Conservation (phyloP, 176 grass and related monocot genomes). For the Hordeum vulgare region MorexV3_pseudomolecules_assembly NC_058523.1:448078067-448078566, state of each 20-base stretch:
- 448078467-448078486: not conserved
- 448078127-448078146: too few relatives aligned
- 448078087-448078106: too few relatives aligned
- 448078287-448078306: not conserved
- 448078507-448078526: too few relatives aligned
- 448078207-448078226: too few relatives aligned
- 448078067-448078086: too few relatives aligned
- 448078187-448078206: too few relatives aligned
- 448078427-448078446: not conserved
- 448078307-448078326: not conserved
- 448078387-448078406: not conserved
- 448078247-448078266: not conserved
- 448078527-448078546: too few relatives aligned
- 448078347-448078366: not conserved
- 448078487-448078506: too few relatives aligned
- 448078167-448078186: too few relatives aligned
- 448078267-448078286: not conserved
- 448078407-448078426: not conserved
- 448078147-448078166: too few relatives aligned
- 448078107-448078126: too few relatives aligned
- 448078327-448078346: not conserved
- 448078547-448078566: too few relatives aligned
- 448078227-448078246: not conserved
- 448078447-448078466: not conserved
- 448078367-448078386: not conserved